Percentiles rank a stretch among this genome's conserved stretches.
Conservation (phyloP, 306 rosid genomes). For the Pachyrhizus erosus region DNA sequence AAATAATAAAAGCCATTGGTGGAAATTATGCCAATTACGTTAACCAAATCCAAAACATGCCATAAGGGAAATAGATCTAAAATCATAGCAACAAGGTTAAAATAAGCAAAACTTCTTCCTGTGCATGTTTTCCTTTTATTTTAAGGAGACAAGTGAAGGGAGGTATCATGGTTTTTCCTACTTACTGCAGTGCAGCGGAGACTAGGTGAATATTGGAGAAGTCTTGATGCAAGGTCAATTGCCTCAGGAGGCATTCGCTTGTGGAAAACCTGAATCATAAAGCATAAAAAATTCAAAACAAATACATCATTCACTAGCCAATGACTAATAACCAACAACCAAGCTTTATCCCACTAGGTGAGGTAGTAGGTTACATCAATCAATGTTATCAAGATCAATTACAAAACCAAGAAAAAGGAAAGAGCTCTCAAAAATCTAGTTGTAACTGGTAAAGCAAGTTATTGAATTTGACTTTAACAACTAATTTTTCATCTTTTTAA, state of each 20-base stretch:
- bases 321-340: not conserved
- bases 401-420: not conserved
- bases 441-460: not conserved
- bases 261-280: conserved; percentile 72
- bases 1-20: conserved; percentile 31
- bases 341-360: conserved; percentile 4
- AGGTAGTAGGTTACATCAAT: not conserved
- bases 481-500: not conserved
- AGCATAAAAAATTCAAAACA: conserved; percentile 28
- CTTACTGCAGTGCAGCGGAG: conserved; percentile 92
- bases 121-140: not conserved
- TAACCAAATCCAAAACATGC: not conserved
- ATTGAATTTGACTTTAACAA: conserved; percentile 20
- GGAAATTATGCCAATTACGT: conserved; percentile 18
- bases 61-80: not conserved
- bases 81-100: not conserved
- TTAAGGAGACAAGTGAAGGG: not conserved
- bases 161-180: conserved; percentile 28
- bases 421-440: not conserved
- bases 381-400: not conserved
- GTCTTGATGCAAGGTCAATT: conserved; percentile 90
- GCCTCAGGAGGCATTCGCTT: conserved; percentile 94
- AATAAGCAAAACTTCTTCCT: not conserved
- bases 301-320: conserved; percentile 11
- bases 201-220: conserved; percentile 91